A percentile compares a stretch with the other conserved stretches of the same genome.
Conservation (phyloP, 768 basidiomycete genomes). For the Lactarius akahatsu region DNA sequence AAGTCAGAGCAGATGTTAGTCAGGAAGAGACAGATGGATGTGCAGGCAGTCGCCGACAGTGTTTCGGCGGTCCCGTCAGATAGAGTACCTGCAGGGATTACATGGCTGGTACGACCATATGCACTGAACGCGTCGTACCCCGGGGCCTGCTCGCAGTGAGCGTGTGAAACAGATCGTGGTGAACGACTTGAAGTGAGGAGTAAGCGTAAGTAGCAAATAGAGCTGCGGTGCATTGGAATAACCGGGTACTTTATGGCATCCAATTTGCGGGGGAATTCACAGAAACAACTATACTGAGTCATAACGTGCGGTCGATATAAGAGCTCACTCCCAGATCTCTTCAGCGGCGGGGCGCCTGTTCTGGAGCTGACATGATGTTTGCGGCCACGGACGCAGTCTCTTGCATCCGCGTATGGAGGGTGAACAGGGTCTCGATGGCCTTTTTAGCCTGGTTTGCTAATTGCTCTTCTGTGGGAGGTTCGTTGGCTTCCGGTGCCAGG, state of each 20-base stretch:
- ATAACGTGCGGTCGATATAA: neutral
- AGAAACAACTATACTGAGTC: neutral
- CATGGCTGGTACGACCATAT: slow-evolving; percentile 5
- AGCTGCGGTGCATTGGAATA: slow-evolving; percentile 1
- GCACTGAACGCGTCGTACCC: slow-evolving; percentile 10
- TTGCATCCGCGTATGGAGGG: slow-evolving; percentile 22
- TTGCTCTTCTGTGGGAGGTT: slow-evolving; percentile 25
- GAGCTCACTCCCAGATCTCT: slow-evolving; percentile 8
- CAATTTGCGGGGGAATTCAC: neutral
- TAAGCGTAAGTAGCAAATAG: slow-evolving; percentile 1
- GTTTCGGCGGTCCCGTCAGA: slow-evolving; percentile 24
- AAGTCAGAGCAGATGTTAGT: slow-evolving; percentile 42
- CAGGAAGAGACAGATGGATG: slow-evolving; percentile 53
- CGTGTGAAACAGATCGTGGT: slow-evolving; percentile 4
- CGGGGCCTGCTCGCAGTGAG: neutral
- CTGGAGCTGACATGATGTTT: slow-evolving; percentile 23
- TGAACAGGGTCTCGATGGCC: slow-evolving; percentile 20
- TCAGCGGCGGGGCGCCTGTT: slow-evolving; percentile 21
- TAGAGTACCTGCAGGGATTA: neutral
- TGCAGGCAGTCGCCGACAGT: slow-evolving; percentile 51
- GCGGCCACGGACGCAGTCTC: slow-evolving; percentile 25
- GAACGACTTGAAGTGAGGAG: slow-evolving; percentile 14
- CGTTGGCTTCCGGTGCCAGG: slow-evolving; percentile 15
- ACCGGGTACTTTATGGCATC: slow-evolving; percentile 4
- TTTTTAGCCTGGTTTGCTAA: slow-evolving; percentile 26